phyloP scores from a whole-genome alignment of 768 basidiomycete species.

The Mycena venus region DNA sequence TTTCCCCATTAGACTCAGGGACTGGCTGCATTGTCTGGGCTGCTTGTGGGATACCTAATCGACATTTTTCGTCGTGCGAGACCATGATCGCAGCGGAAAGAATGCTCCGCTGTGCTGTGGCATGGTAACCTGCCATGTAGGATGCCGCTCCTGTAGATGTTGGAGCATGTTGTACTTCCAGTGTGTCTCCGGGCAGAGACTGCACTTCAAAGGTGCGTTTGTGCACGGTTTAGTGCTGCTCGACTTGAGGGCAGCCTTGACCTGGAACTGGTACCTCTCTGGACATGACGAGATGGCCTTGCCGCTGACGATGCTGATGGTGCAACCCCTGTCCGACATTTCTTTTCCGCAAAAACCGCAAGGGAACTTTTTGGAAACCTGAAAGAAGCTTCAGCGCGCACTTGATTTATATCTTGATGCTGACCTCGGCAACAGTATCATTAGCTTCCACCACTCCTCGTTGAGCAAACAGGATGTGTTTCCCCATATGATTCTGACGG shows the following conservation, averaged over 20 bases:
- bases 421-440: neutral
- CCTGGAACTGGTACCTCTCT: neutral
- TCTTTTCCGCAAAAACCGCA: conserved; percentile 5
- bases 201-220: neutral
- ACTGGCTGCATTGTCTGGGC: neutral
- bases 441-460: neutral
- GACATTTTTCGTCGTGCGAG: neutral
- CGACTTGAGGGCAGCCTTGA: neutral
- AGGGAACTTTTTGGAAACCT: conserved; percentile 6
- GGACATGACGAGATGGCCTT: conserved; percentile 2
- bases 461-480: conserved; percentile 3
- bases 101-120: neutral
- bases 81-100: neutral
- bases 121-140: neutral
- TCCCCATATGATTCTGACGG: conserved; percentile 22
- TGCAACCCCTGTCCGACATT: neutral
- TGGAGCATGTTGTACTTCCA: conserved; percentile 14
- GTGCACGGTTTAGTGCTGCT: conserved; percentile 8
- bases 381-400: neutral
- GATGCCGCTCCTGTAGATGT: conserved; percentile 3
- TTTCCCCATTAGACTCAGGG: neutral
- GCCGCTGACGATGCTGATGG: neutral
- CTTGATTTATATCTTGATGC: no score
- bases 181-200: neutral
- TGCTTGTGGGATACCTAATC: neutral